Evolutionary conservation across 2,329 filamentous ascomycete species (phyloP), one percentile per base, ranked within the genome.

Genomic region (Chaetomium olivaceum): DNA sequence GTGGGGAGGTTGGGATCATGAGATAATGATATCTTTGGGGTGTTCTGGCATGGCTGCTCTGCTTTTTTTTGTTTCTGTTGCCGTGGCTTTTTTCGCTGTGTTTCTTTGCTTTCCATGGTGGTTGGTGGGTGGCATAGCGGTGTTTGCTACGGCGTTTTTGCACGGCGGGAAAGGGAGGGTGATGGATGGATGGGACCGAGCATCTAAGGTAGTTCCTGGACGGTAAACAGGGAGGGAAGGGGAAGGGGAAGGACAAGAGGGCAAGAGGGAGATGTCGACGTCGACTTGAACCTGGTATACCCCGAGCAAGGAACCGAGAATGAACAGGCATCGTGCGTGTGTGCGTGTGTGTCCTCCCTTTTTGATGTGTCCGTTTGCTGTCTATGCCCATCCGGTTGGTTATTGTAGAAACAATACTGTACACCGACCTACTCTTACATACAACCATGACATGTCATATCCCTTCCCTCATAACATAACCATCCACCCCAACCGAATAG

Each of bases 121-220:
- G 39, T 27, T 11, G 62, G 39, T 48, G 57, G 39, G 62, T 46
- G 63, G 52, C 63, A 65, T 65, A 62, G 52, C 58, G 63, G 52
- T 52, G 58, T 54, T 21, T 58, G 39, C 25, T 50, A 46, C 50
- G 63, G 63, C 63, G 63, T 65, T 61, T 61, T 48, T 50, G 46
- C 12, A 25, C 12, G 3, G 29, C 21, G n/a, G 29, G 56, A 39
- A 21, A 58, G n/a, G 56, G 36, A 23, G 3, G 31, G 54, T 27
- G n/a, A 36, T 25, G 43, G 11, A n/a, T n/a, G n/a, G 27, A 29
- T 3, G 27, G 27, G 46, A 33, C 25, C 29, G 8, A 19, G 56
- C 23, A 36, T 19, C 19, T 16, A n/a, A n/a, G n/a, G n/a, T n/a
- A 19, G 16, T 43, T n/a, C 39, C 39, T 43, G 39, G 39, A 43